Conservation (phyloP, 768 basidiomycete genomes). For the Trametes cubensis region DNA sequence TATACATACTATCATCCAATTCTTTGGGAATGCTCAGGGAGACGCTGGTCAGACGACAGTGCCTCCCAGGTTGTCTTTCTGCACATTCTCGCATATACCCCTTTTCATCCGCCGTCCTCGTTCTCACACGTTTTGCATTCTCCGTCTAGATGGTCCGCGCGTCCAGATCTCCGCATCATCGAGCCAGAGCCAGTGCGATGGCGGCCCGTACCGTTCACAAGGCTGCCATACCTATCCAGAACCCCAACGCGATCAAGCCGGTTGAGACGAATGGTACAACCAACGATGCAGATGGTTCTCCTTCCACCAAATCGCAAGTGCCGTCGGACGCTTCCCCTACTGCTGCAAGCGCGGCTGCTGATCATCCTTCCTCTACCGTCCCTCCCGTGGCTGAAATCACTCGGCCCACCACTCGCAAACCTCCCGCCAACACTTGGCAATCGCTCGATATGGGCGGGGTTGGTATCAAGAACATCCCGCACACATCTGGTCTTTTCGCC, state of each 20-base stretch:
- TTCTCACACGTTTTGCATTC: slow-evolving; percentile 25
- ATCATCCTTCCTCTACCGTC: slow-evolving; percentile 77
- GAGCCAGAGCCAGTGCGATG: slow-evolving; percentile 94
- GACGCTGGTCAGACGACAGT: background rate
- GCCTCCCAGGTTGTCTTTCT: slow-evolving; percentile 6
- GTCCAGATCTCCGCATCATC: slow-evolving; percentile 88
- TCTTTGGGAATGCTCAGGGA: background rate
- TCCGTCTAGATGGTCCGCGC: slow-evolving; percentile 72
- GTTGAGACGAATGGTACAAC: slow-evolving; percentile 38
- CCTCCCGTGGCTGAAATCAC: slow-evolving; percentile 72
- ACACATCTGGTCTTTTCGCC: slow-evolving; percentile 71
- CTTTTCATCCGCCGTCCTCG: slow-evolving; percentile 25
- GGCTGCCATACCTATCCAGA: slow-evolving; percentile 88
- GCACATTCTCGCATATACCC: background rate
- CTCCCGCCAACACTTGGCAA: slow-evolving; percentile 81
- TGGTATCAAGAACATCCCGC: slow-evolving; percentile 86
- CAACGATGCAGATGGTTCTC: slow-evolving; percentile 33
- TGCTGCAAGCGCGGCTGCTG: slow-evolving; percentile 39
- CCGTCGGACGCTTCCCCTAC: slow-evolving; percentile 40
- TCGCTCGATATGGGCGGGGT: slow-evolving; percentile 97
- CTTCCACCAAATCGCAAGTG: slow-evolving; percentile 21
- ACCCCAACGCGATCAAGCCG: slow-evolving; percentile 75
- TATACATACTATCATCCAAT: background rate
- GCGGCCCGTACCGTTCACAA: slow-evolving; percentile 86
- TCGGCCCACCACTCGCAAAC: slow-evolving; percentile 62